These are phyloP conservation scores for Lentinus polychrous DNA, from an alignment of 1,284 basidiomycete genomes.

Conservation along the genomic window DNA sequence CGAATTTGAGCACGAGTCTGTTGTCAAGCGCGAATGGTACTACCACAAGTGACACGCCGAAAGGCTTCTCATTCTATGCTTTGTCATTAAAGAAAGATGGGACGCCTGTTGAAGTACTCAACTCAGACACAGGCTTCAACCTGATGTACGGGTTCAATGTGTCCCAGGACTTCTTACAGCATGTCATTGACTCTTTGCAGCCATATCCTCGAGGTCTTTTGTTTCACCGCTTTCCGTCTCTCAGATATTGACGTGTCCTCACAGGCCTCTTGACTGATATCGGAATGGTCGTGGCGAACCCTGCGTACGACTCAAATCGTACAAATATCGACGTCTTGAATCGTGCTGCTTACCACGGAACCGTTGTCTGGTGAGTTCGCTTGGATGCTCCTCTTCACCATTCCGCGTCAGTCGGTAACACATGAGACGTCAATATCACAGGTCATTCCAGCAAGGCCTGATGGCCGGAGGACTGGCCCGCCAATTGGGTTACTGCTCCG, in stretches of 20 bases:
- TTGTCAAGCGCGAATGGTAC: slow-evolving; percentile 15
- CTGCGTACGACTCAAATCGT: slow-evolving; percentile 33
- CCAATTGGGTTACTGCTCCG: slow-evolving; percentile 30
- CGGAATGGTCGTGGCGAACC: slow-evolving; percentile 38
- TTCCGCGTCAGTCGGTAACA: no score
- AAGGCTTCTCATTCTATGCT: slow-evolving; percentile 25
- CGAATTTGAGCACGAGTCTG: slow-evolving; percentile 29
- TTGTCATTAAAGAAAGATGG: slow-evolving; percentile 27
- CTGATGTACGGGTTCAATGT: slow-evolving; percentile 31
- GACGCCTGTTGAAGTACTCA: slow-evolving; percentile 27
- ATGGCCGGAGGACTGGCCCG: slow-evolving; percentile 35
- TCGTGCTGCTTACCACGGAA: slow-evolving; percentile 36
- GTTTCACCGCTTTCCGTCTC: background rate
- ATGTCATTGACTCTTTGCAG: slow-evolving; percentile 31
- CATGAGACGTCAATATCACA: background rate
- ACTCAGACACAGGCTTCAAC: slow-evolving; percentile 35
- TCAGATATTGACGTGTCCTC: background rate
- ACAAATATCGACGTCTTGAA: slow-evolving; percentile 30
- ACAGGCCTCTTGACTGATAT: slow-evolving; percentile 33
- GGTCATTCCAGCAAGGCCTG: slow-evolving; percentile 35
- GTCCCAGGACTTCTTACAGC: slow-evolving; percentile 24
- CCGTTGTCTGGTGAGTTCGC: slow-evolving; percentile 29
- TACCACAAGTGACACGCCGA: background rate
- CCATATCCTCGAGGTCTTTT: slow-evolving; percentile 33
- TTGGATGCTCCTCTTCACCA: background rate